A percentile compares a stretch with the other conserved stretches of the same genome.
Conservation (phyloP, 2,329 filamentous ascomycete species). For the Periconia macrospinosa region DNA sequence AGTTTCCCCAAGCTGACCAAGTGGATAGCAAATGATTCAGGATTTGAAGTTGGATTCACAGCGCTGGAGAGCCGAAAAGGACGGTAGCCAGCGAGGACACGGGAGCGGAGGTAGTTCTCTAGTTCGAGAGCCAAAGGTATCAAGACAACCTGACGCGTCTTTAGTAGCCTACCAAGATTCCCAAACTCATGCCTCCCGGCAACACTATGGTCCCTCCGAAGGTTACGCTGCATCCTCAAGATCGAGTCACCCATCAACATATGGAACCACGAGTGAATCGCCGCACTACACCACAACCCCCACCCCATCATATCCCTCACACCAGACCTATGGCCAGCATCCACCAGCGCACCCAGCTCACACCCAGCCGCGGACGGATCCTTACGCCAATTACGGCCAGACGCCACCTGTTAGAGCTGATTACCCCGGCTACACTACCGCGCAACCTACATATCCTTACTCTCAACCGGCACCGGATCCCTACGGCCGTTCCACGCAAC, state of each 20-base stretch:
- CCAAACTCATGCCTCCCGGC: constrained; percentile 46
- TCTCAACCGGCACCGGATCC: constrained; percentile 30
- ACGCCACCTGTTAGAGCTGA: constrained; percentile 11
- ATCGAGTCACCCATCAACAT: constrained; percentile 18
- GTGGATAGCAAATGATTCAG: constrained; percentile 50
- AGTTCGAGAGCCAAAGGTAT: constrained; percentile 43
- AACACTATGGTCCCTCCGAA: constrained; percentile 44
- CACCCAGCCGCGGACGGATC: constrained; percentile 32
- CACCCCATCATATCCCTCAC: constrained; percentile 27
- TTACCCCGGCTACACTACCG: constrained; percentile 24
- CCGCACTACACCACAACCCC: constrained; percentile 37
- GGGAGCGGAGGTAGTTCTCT: constrained; percentile 51
- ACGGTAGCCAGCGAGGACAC: constrained; percentile 42
- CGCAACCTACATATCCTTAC: constrained; percentile 30
- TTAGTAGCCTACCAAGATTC: constrained; percentile 49
- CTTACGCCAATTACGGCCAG: constrained; percentile 32
- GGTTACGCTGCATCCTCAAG: constrained; percentile 24
- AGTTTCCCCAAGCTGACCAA: constrained; percentile 18
- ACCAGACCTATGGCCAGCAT: constrained; percentile 29
- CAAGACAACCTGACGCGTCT: constrained; percentile 49
- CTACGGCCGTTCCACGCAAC: constrained; percentile 25
- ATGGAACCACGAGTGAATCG: constrained; percentile 25
- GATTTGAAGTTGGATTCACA: constrained; percentile 53
- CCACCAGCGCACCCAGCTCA: constrained; percentile 24
- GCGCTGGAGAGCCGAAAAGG: constrained; percentile 45